These are phyloP conservation scores for Gryganskiella cystojenkinii DNA, from an alignment of 192 early-diverging fungal species.

Conservation along the genomic window DNA sequence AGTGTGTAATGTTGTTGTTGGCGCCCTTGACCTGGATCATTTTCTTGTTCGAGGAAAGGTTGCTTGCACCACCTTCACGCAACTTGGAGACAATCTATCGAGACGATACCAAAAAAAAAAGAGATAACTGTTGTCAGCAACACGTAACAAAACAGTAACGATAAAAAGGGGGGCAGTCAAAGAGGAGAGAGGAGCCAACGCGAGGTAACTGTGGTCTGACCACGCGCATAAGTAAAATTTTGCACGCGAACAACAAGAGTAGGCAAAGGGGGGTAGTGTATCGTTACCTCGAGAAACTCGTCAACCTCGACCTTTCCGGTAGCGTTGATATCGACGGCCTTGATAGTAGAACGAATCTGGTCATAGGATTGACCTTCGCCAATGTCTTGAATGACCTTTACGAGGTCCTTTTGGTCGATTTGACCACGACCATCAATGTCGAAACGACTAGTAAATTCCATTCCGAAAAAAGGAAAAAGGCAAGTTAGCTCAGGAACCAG, in stretches of 20 bases:
- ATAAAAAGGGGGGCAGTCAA: neutral
- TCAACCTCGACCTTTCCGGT: conserved; percentile 80
- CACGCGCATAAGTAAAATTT: neutral
- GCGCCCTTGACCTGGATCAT: conserved; percentile 91
- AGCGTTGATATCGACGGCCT: conserved; percentile 73
- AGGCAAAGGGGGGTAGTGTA: neutral
- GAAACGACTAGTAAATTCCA: conserved; percentile 34
- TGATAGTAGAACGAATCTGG: conserved; percentile 75
- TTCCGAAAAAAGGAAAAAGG: conserved; percentile 1
- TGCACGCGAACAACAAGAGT: neutral
- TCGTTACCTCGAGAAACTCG: conserved; percentile 80
- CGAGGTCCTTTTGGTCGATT: conserved; percentile 74
- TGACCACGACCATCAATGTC: conserved; percentile 77
- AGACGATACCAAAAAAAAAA: neutral
- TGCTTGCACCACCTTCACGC: conserved; percentile 59
- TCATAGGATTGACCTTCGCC: conserved; percentile 78
- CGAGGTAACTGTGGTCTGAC: neutral
- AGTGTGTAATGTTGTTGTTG: conserved; percentile 91
- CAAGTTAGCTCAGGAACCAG: neutral
- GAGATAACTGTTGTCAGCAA: conserved; percentile 3
- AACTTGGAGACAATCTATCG: conserved; percentile 62
- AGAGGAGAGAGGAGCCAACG: neutral
- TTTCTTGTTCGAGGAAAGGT: conserved; percentile 69
- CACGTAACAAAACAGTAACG: neutral
- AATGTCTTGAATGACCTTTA: conserved; percentile 69